Conservation (phyloP, 345 rosid species). For the Citrus trifoliata region DNA sequence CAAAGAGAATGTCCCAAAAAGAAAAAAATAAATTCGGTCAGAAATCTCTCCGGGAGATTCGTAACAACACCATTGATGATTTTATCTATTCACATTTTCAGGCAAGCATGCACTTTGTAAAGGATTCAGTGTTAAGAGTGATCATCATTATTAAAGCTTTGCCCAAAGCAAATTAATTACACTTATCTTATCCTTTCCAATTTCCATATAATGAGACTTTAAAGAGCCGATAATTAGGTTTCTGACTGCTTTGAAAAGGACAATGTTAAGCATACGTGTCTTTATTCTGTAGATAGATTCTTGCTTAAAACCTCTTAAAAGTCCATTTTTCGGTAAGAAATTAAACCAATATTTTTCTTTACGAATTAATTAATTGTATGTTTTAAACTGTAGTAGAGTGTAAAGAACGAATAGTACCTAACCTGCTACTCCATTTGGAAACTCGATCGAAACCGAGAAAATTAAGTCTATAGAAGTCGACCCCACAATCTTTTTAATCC, state of each 20-base stretch:
- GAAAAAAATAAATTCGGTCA: not conserved
- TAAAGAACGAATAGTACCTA: not conserved
- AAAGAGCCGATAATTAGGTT: not conserved
- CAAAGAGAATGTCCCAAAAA: not conserved
- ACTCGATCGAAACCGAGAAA: not conserved
- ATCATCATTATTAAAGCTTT: not conserved
- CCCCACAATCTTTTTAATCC: not conserved
- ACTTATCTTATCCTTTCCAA: not conserved
- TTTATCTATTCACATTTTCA: not conserved
- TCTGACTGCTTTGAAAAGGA: not conserved
- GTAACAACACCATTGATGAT: not conserved
- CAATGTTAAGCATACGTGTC: not conserved
- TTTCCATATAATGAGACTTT: not conserved
- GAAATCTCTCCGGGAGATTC: not conserved
- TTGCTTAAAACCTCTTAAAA: not conserved
- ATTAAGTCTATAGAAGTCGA: not conserved
- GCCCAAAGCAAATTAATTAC: not conserved
- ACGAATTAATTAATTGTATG: too few relatives aligned
- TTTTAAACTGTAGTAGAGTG: not conserved
- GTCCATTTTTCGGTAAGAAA: not conserved
- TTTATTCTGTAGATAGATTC: not conserved
- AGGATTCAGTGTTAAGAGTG: not conserved
- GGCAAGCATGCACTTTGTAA: not conserved
- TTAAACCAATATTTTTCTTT: not conserved
- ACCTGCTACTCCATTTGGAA: not conserved